Evolutionary conservation across 2,329 filamentous ascomycete species (phyloP).

Genomic region (Eurotiales sp.): DNA sequence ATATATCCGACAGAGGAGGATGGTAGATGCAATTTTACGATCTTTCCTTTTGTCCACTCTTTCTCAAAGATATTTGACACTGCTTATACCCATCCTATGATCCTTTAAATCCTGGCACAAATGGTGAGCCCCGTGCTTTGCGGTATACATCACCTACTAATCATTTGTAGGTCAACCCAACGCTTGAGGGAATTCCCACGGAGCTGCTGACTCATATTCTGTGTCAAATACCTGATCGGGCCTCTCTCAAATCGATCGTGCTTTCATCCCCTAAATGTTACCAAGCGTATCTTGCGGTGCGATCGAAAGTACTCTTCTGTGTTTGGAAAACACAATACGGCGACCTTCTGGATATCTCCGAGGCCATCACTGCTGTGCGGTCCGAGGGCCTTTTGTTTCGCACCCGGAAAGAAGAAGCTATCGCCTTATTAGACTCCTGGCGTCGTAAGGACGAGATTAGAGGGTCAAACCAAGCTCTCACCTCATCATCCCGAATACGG

Average conservation of each 20-base stretch:
- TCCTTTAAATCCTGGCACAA: too few species aligned
- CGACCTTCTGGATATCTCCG: background rate
- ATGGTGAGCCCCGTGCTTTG: background rate
- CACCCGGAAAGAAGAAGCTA: background rate
- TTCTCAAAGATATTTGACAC: too few species aligned
- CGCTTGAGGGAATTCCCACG: background rate
- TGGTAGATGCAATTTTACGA: too few species aligned
- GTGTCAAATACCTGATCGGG: background rate
- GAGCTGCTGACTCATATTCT: background rate
- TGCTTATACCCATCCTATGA: too few species aligned
- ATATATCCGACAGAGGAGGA: too few species aligned
- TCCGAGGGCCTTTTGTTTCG: slow-evolving; percentile 4
- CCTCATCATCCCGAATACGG: background rate
- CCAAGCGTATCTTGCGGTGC: slow-evolving; percentile 3
- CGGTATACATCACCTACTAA: too few species aligned
- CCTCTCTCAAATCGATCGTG: slow-evolving; percentile 4
- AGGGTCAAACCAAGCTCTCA: background rate
- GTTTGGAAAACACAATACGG: background rate
- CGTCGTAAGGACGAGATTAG: background rate
- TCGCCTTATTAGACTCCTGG: slow-evolving; percentile 1
- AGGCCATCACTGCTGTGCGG: slow-evolving; percentile 4
- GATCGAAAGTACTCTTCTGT: background rate
- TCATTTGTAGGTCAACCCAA: background rate
- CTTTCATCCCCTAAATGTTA: background rate
- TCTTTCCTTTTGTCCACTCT: too few species aligned